phyloP scores from a whole-genome alignment of 495 filamentous ascomycete genomes.

The Penicillium coprophilum region DNA sequence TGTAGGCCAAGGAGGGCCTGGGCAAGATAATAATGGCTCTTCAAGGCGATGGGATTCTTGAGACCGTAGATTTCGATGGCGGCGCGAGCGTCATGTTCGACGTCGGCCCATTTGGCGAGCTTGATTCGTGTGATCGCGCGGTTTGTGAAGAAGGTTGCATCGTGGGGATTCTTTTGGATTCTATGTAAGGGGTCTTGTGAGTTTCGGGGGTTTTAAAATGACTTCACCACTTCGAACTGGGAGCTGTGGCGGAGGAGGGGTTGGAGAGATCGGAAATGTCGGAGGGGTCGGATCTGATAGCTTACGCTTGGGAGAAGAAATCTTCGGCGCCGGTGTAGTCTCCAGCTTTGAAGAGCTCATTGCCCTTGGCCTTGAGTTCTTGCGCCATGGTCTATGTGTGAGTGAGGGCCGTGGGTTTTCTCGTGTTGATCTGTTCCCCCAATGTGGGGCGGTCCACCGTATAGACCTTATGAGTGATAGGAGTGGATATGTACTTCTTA shows the following conservation, averaged over 20 bases:
- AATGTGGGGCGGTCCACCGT: constrained; percentile 25
- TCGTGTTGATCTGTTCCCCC: constrained; percentile 22
- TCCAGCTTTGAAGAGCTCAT: constrained; percentile 59
- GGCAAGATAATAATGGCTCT: constrained; percentile 81
- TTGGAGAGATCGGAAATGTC: neutral
- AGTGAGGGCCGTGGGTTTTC: neutral
- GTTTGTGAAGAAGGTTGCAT: constrained; percentile 69
- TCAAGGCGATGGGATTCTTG: constrained; percentile 57
- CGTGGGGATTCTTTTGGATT: constrained; percentile 48
- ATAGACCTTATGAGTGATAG: constrained; percentile 4
- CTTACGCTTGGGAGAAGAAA: constrained; percentile 83
- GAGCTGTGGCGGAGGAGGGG: neutral
- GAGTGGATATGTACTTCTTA: constrained; percentile 2
- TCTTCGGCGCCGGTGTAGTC: constrained; percentile 75
- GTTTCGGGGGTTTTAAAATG: neutral
- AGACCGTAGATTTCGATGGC: constrained; percentile 64
- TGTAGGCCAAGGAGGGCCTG: constrained; percentile 76
- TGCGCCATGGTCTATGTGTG: constrained; percentile 33
- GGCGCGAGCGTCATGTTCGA: constrained; percentile 73
- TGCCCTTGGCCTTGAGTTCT: constrained; percentile 47
- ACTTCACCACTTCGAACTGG: no score
- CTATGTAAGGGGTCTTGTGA: constrained; percentile 22
- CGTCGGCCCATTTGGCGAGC: constrained; percentile 68
- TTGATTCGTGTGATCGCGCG: constrained; percentile 80
- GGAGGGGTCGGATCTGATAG: constrained; percentile 11